phyloP scores from a whole-genome alignment of 495 filamentous ascomycete species.

The Talaromyces liani region DNA sequence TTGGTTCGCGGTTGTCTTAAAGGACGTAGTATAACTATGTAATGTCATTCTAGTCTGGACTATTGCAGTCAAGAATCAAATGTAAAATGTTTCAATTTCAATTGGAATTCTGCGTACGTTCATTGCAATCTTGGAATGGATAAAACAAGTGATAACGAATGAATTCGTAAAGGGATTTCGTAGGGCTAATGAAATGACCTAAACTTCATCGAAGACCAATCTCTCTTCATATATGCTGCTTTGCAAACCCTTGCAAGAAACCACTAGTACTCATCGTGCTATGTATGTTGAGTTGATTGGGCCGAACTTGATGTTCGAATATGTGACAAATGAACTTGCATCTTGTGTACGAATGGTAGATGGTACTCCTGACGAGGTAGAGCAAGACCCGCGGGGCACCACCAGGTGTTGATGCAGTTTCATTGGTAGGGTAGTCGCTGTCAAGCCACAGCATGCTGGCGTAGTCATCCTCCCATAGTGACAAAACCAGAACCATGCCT shows the following conservation, averaged over 20 bases:
- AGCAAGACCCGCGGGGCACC: neutral
- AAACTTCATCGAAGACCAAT: neutral
- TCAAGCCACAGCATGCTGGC: neutral
- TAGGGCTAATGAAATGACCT: neutral
- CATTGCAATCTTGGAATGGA: neutral
- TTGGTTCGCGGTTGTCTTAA: too few species aligned
- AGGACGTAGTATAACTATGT: too few species aligned
- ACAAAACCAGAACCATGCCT: neutral
- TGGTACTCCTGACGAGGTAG: neutral
- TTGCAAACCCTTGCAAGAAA: neutral
- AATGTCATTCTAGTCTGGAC: neutral
- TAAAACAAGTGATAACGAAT: neutral
- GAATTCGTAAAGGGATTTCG: neutral
- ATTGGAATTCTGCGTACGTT: neutral
- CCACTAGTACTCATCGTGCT: neutral
- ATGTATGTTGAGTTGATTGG: neutral
- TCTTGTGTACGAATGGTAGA: neutral
- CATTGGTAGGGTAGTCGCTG: neutral
- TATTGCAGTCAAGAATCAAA: neutral
- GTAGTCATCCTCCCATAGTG: neutral
- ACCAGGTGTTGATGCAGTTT: neutral
- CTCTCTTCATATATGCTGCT: neutral
- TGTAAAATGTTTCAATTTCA: neutral
- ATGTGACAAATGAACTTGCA: neutral
- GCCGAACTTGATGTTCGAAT: neutral